These are phyloP conservation scores for Yamadazyma blattariae DNA, from an alignment of 1,139 yeast genomes.

Conservation along the genomic window DNA sequence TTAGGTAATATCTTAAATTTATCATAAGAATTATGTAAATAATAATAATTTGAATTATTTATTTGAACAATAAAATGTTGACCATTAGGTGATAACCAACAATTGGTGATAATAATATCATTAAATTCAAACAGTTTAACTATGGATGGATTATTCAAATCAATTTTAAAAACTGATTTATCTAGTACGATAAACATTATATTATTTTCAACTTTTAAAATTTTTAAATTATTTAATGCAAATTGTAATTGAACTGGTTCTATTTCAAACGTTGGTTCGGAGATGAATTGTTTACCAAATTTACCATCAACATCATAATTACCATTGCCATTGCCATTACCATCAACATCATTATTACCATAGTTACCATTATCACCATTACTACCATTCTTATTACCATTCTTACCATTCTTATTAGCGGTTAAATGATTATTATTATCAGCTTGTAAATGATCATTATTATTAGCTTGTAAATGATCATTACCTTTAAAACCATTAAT, in stretches of 20 bases:
- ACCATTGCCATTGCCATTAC: background rate
- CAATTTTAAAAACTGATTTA: conserved; percentile 26
- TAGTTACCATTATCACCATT: too few species aligned
- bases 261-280: conserved; percentile 30
- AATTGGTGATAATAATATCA: conserved; percentile 19
- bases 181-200: conserved; percentile 33
- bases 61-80: conserved; percentile 31
- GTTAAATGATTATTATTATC: too few species aligned
- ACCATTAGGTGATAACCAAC: conserved; percentile 44
- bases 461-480: too few species aligned
- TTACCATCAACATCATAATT: background rate
- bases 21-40: conserved; percentile 29
- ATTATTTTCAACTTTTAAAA: conserved; percentile 29
- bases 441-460: too few species aligned
- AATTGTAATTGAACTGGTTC: conserved; percentile 46
- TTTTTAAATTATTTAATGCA: conserved; percentile 25
- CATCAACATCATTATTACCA: too few species aligned
- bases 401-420: too few species aligned
- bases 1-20: conserved; percentile 33
- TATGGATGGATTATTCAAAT: conserved; percentile 36
- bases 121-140: conserved; percentile 26
- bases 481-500: background rate
- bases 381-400: too few species aligned
- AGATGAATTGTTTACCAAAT: background rate
- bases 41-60: conserved; percentile 23